phyloP scores from a whole-genome alignment of 495 filamentous ascomycete genomes.

The Lophiostoma macrostomum region DNA sequence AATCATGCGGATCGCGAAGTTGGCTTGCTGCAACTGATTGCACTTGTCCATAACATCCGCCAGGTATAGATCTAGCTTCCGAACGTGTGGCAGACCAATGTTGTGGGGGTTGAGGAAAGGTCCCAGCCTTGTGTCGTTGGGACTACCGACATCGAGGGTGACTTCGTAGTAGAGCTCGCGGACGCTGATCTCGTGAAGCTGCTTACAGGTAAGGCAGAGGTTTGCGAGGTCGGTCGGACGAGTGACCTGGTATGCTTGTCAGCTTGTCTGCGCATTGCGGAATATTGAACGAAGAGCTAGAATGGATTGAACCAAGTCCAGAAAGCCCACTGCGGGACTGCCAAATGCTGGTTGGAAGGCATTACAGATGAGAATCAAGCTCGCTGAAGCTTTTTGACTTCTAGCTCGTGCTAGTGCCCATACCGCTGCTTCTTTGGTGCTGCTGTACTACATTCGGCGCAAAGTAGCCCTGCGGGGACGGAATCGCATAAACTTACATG shows the following conservation, averaged over 20 bases:
- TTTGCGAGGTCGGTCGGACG: conserved; percentile 41
- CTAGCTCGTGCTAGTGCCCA: background rate
- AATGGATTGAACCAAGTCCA: too few species aligned
- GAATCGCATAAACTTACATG: conserved; percentile 30
- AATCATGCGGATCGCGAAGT: conserved; percentile 43
- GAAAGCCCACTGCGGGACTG: too few species aligned
- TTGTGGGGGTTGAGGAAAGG: conserved; percentile 42
- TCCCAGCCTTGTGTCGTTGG: conserved; percentile 36
- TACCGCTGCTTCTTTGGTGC: too few species aligned
- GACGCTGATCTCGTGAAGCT: conserved; percentile 41
- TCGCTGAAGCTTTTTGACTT: too few species aligned
- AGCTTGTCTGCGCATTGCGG: background rate
- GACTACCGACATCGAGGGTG: conserved; percentile 39
- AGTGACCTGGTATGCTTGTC: conserved; percentile 32
- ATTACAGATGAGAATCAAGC: too few species aligned
- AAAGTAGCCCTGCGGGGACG: background rate
- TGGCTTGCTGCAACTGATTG: conserved; percentile 39
- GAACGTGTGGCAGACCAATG: conserved; percentile 40
- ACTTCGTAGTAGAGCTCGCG: conserved; percentile 41
- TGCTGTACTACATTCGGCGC: background rate
- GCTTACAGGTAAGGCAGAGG: conserved; percentile 42
- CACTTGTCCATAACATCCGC: conserved; percentile 37
- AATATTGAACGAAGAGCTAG: conserved; percentile 1
- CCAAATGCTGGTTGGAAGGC: too few species aligned
- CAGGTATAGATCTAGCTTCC: conserved; percentile 39